phyloP scores from a whole-genome alignment of 768 basidiomycete genomes.

The Leccinellum rugosiceps region DNA sequence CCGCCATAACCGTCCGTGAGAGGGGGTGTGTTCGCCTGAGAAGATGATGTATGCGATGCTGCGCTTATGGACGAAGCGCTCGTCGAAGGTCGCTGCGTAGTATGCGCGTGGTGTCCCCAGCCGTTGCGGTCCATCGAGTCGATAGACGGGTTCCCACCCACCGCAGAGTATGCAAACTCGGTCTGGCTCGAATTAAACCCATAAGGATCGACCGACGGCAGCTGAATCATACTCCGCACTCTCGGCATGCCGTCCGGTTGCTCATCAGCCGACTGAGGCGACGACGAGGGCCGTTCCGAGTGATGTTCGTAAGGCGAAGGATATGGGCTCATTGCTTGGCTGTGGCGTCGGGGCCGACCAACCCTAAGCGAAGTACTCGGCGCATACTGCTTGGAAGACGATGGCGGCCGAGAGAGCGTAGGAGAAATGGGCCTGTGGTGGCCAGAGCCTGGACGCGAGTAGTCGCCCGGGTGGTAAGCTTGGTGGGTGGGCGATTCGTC shows the following conservation, averaged over 20 bases:
- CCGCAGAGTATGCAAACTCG: conserved; percentile 80
- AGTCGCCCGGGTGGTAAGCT: conserved; percentile 47
- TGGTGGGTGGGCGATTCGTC: conserved; percentile 47
- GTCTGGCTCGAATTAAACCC: conserved; percentile 61
- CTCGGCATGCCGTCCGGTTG: conserved; percentile 54
- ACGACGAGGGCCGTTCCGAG: conserved; percentile 66
- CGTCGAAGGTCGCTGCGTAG: conserved; percentile 58
- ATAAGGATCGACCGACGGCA: conserved; percentile 70
- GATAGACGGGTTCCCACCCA: conserved; percentile 41
- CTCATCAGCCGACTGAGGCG: conserved; percentile 62
- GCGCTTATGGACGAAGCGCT: conserved; percentile 75
- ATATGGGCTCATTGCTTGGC: conserved; percentile 85
- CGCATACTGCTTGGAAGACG: conserved; percentile 57
- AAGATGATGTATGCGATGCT: conserved; percentile 72
- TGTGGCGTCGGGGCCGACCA: conserved; percentile 72
- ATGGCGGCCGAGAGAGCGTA: conserved; percentile 63
- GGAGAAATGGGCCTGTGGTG: conserved; percentile 66
- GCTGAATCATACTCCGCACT: conserved; percentile 80
- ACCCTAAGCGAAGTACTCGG: conserved; percentile 58
- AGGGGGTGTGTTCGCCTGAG: conserved; percentile 80
- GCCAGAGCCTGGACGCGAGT: conserved; percentile 71
- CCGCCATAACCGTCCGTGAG: conserved; percentile 58
- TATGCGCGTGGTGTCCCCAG: conserved; percentile 38
- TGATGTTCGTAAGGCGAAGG: conserved; percentile 76
- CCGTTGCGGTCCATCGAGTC: conserved; percentile 39